A percentile compares a stretch with the other conserved stretches of the same genome.
These are phyloP conservation scores for Echria macrotheca DNA, from an alignment of 495 filamentous ascomycete species.

Conservation along the genomic window DNA sequence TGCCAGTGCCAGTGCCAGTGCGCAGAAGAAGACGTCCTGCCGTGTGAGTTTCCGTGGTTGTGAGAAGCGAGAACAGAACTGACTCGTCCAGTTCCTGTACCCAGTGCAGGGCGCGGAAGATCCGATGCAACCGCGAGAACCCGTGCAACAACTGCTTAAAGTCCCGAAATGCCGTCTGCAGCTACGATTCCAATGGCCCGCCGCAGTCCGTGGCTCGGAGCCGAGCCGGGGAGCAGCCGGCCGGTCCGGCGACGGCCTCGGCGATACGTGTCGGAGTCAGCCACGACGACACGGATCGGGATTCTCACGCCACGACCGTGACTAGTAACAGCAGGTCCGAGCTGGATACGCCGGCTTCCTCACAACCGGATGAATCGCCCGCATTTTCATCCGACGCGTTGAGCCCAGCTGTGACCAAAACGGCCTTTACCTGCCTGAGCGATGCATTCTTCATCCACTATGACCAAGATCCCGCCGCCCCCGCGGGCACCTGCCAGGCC, in stretches of 20 bases:
- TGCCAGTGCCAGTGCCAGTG: background rate
- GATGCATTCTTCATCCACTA: constrained; percentile 3
- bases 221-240: too few relatives aligned
- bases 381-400: background rate
- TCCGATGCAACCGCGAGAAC: constrained; percentile 30
- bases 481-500: background rate
- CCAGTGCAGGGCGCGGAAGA: constrained; percentile 31
- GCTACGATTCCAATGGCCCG: constrained; percentile 1
- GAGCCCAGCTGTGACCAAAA: background rate
- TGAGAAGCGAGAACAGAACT: background rate
- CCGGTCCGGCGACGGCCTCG: background rate
- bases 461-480: background rate
- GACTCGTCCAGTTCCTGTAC: constrained; percentile 22
- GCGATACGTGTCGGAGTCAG: background rate
- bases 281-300: background rate
- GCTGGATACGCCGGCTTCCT: background rate
- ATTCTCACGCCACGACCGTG: background rate
- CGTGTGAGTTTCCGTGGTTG: background rate
- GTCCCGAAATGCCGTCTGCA: constrained; percentile 39
- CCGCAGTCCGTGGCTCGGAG: background rate
- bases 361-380: background rate
- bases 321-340: background rate
- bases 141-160: constrained; percentile 45
- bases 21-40: constrained; percentile 7
- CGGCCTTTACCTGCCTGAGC: background rate